Base-by-base conservation (phyloP, 768 basidiomycete genomes). In the Panellus pusillus region DNA sequence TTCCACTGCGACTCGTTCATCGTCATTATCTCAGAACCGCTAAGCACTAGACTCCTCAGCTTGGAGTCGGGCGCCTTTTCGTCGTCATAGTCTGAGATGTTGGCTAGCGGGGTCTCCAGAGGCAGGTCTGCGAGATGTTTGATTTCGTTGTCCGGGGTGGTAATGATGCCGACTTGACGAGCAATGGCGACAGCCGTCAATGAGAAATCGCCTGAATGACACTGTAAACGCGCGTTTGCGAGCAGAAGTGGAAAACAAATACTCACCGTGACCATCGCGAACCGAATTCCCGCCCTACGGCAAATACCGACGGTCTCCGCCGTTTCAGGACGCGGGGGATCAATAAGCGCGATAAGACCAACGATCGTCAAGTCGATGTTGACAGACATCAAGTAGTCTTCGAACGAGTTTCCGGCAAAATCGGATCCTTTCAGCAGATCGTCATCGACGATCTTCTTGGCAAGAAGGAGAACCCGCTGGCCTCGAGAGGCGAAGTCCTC, bases 141-240 rank as follows among this genome's bases (percentile, higher is more conserved):
- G 13, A 79, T 65, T 11, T 61, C 64, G 0, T 61, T 43, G 3
- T 52, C 47, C 0, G 72, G 54, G 35, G 75, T 66, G 4, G 78
- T 74, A 41, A 83, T 72, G 55, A 83, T 81, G 20, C 83, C 78
- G n/a, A 81, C 82, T 58, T 84, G 80, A 11, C 74, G 70, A 11
- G 84, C 84, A 54, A 88, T 86, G 0, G 86, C 82, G 4, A 78
- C 71, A 1, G 83, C 84, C 0, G 85, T 87, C 13, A 78, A 70
- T 27, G 80, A 75, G 64, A 86, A 71, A 71, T 89, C 79, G 47
- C 79, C 76, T 74, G 36, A 11, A 37, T 19, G 37, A 18, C 40
- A 17, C 46, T 38, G 27, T 20, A 6, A 29, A 45, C 32, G 20
- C 14, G 36, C 28, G 27, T n/a, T 18, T 24, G 11, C 9, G 47